Evolutionary conservation across 2,329 filamentous ascomycete genomes (phyloP), one percentile per base, ranked within the genome.

Genomic region (Ascochyta koolunga): DNA sequence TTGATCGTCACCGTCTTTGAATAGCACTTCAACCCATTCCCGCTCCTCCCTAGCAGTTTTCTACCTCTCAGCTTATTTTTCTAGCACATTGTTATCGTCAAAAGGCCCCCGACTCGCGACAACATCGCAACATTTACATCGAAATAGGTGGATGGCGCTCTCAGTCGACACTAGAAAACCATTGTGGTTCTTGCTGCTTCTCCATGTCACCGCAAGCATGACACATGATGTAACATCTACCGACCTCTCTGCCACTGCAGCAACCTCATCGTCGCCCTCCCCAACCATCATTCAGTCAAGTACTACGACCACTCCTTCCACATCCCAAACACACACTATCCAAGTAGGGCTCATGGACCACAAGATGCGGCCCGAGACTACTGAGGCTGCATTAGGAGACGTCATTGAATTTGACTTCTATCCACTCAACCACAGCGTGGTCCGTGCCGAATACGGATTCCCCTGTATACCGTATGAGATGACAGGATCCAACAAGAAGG

Each of bases 391-490:
- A 2, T 60, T 73, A 15, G 77, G 76, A 18, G 77, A 78, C 62
- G 62, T 63, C 11, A 59, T 80, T 35, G 69, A 73, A 35, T 80
- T 79, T 54, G 48, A 67, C 38, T 79, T 79, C 66, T 77, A 69
- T 46, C 72, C 76, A 1, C 52, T 63, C 18, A 79, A 79, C 49
- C 77, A 79, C 60, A 76, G 71, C 5, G 75, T 79, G 9, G 73
- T 78, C 13, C 68, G 75, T 37, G 71, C 77, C 1, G 74, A 74
- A 25, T 78, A 73, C 51, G 54, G 60, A 15, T 74, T 68, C 40
- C 77, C 77, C 10, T 79, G 77, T 35, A 70, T 78, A 6, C 76
- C 77, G 2, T 72, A 69, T 42, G 71, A 73, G 29, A 68, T 70
- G 62, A 69, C 65, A 0, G 68, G 68, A 1, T 29, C 44, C 3